These are phyloP conservation scores for Penicillium fimorum DNA, from an alignment of 495 filamentous ascomycete species.

Conservation along the genomic window DNA sequence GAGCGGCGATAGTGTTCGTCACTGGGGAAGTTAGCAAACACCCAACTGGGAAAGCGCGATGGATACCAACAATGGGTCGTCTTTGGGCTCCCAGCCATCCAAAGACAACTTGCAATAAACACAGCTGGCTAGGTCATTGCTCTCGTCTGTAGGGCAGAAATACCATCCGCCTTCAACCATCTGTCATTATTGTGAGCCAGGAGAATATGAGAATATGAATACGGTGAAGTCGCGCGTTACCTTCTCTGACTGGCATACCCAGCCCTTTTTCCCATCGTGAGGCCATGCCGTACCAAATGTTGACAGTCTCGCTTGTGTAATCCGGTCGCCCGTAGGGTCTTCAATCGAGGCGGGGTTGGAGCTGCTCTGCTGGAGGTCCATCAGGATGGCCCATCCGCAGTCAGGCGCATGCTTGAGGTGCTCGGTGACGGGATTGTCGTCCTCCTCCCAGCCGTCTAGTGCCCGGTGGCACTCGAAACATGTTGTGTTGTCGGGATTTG, in stretches of 20 bases:
- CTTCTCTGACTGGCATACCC: constrained; percentile 84
- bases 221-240: constrained; percentile 40
- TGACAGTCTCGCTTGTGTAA: constrained; percentile 71
- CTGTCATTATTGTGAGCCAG: constrained; percentile 44
- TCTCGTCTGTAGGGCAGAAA: constrained; percentile 78
- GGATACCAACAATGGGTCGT: constrained; percentile 74
- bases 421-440: constrained; percentile 76
- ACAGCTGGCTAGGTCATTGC: constrained; percentile 81
- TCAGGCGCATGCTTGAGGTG: constrained; percentile 77
- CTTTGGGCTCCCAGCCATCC: constrained; percentile 88
- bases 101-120: constrained; percentile 82
- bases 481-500: constrained; percentile 78
- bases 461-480: constrained; percentile 81
- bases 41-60: constrained; percentile 22
- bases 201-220: constrained; percentile 20
- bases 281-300: constrained; percentile 83
- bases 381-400: constrained; percentile 86
- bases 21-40: constrained; percentile 47
- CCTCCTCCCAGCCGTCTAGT: constrained; percentile 85
- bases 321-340: constrained; percentile 66
- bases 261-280: constrained; percentile 82
- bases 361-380: constrained; percentile 62
- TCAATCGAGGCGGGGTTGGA: constrained; percentile 62
- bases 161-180: constrained; percentile 92
- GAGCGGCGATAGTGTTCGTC: constrained; percentile 82